These are phyloP conservation scores for Mycena galericulata DNA, from an alignment of 768 basidiomycete species.

Conservation along the genomic window DNA sequence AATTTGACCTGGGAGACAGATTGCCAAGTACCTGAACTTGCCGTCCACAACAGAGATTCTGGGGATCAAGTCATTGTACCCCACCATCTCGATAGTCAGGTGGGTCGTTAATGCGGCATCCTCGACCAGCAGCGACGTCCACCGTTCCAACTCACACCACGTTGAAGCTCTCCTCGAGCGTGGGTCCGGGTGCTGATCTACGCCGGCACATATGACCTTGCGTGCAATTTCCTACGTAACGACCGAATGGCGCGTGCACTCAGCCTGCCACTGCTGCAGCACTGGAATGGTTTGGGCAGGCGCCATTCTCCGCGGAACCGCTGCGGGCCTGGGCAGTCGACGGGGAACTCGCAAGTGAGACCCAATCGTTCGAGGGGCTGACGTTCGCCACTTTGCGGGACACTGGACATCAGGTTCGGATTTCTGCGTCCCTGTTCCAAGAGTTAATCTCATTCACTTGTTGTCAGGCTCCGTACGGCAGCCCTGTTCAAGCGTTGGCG, in stretches of 20 bases:
- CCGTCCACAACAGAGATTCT: constrained; percentile 58
- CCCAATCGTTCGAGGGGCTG: constrained; percentile 29
- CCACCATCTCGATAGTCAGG: constrained; percentile 55
- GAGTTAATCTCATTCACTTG: no score
- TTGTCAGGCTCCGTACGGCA: constrained; percentile 64
- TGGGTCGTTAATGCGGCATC: constrained; percentile 56
- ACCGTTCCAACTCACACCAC: constrained; percentile 50
- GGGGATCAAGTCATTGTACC: constrained; percentile 54
- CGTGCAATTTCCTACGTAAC: constrained; percentile 69
- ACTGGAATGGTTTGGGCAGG: constrained; percentile 68
- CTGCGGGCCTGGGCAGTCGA: constrained; percentile 64
- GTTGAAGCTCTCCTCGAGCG: constrained; percentile 65
- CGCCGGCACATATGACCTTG: constrained; percentile 63
- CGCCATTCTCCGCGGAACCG: constrained; percentile 53
- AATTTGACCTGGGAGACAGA: constrained; percentile 47
- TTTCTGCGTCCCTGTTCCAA: neutral
- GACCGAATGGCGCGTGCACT: constrained; percentile 63
- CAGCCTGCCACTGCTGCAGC: no score
- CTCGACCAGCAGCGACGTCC: constrained; percentile 48
- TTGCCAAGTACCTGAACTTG: constrained; percentile 62
- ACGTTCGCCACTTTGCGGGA: constrained; percentile 38
- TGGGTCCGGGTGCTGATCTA: constrained; percentile 63
- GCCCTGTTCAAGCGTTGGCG: constrained; percentile 58
- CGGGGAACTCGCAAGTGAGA: constrained; percentile 52
- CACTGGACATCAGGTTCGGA: constrained; percentile 50